Conservation (phyloP, 164 flowering plant species). For the Piper betle region DNA sequence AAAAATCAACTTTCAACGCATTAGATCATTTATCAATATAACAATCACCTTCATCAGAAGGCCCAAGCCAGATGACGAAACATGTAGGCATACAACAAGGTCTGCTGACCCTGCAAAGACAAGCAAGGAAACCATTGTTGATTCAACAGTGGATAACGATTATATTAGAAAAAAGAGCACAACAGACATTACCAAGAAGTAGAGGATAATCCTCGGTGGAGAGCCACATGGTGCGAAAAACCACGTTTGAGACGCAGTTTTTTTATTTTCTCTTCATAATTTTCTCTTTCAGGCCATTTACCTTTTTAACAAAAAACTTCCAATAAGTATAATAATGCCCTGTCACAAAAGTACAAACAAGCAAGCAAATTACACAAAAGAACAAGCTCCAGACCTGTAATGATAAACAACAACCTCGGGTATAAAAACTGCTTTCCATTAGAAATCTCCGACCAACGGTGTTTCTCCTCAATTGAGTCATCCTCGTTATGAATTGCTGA, state of each 20-base stretch:
- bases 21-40: neutral
- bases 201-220: constrained; percentile 88
- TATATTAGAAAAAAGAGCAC: neutral
- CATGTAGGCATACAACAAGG: constrained; percentile 82
- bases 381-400: constrained; percentile 52
- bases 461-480: constrained; percentile 45
- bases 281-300: constrained; percentile 84
- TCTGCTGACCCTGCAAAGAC: constrained; percentile 80
- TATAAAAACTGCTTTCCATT: constrained; percentile 40
- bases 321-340: neutral
- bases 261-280: constrained; percentile 66
- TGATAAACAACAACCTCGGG: constrained; percentile 77
- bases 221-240: constrained; percentile 96
- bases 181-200: constrained; percentile 51
- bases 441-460: constrained; percentile 37
- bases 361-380: neutral
- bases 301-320: constrained; percentile 25
- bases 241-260: constrained; percentile 68
- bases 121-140: neutral
- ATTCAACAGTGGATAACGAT: neutral
- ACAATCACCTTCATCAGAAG: constrained; percentile 87
- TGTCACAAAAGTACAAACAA: neutral
- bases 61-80: constrained; percentile 95
- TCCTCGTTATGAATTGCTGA: constrained; percentile 70
- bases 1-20: no score